Evolutionary conservation across 805 yeast genomes (phyloP).

Genomic region (Saccharomycopsis sp.): DNA sequence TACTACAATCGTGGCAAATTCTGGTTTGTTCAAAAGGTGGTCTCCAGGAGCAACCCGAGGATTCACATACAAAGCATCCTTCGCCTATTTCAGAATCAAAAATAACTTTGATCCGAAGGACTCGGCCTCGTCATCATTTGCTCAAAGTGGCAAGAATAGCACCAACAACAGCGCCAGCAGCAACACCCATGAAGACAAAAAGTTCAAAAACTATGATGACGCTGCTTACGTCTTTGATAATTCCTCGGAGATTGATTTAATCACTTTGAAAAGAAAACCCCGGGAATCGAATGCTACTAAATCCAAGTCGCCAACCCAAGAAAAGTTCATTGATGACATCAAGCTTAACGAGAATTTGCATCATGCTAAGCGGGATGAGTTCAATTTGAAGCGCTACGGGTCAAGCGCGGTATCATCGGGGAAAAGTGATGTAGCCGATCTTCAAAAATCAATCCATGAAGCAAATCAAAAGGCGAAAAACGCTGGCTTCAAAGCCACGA

Average conservation of each 20-base stretch:
- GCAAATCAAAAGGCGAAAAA: neutral
- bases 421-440: neutral
- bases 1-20: neutral
- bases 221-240: neutral
- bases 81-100: conserved; percentile 1
- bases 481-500: neutral
- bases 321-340: conserved; percentile 4
- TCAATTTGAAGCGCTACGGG: neutral
- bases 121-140: too few species aligned
- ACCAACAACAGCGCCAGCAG: neutral
- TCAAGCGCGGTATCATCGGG: neutral
- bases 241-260: conserved; percentile 14
- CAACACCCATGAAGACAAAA: too few species aligned
- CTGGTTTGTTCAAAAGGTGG: neutral
- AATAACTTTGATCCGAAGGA: too few species aligned
- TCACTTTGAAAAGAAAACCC: conserved; percentile 10
- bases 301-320: neutral
- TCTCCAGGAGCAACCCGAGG: neutral
- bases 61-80: neutral
- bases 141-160: too few species aligned
- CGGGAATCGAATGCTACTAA: neutral
- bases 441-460: neutral
- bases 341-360: neutral
- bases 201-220: neutral
- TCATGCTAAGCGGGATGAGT: neutral